These are phyloP conservation scores for Pleurotus tuoliensis DNA, from an alignment of 768 basidiomycete genomes.

Conservation along the genomic window DNA sequence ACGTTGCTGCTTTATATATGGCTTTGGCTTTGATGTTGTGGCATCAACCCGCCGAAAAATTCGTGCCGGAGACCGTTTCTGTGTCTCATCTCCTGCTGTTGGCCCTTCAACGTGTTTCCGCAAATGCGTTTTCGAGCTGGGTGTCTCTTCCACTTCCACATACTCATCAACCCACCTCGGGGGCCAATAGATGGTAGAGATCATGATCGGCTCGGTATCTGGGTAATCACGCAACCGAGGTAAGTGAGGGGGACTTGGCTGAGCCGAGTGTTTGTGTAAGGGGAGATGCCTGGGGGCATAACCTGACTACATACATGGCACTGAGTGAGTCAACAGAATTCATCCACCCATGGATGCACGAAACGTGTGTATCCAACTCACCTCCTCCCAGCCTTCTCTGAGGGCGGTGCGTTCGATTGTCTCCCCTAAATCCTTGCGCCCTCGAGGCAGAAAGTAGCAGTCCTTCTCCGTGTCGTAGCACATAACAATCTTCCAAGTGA, in stretches of 20 bases:
- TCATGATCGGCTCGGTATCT: constrained; percentile 43
- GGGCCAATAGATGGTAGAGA: constrained; percentile 28
- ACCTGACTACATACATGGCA: constrained; percentile 35
- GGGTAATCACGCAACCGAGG: constrained; percentile 4
- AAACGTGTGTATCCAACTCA: constrained; percentile 16
- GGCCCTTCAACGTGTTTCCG: no score
- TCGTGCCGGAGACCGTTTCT: no score
- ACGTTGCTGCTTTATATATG: no score
- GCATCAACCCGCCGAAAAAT: background rate
- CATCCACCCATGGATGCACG: no score
- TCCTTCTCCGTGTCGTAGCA: constrained; percentile 34
- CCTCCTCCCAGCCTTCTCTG: constrained; percentile 68
- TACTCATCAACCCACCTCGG: constrained; percentile 6
- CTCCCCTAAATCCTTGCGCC: constrained; percentile 66
- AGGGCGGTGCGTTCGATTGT: constrained; percentile 54
- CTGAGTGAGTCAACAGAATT: no score
- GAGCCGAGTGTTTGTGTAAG: constrained; percentile 33
- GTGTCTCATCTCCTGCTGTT: no score
- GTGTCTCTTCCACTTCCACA: no score
- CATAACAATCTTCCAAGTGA: constrained; percentile 49
- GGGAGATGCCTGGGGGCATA: constrained; percentile 44
- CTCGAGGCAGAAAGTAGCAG: constrained; percentile 58
- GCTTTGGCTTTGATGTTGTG: constrained; percentile 1
- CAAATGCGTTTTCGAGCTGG: no score
- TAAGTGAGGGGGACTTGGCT: constrained; percentile 33